These are phyloP conservation scores for Colletotrichum paranaense DNA, from an alignment of 2,329 filamentous ascomycete genomes.

Conservation along the genomic window DNA sequence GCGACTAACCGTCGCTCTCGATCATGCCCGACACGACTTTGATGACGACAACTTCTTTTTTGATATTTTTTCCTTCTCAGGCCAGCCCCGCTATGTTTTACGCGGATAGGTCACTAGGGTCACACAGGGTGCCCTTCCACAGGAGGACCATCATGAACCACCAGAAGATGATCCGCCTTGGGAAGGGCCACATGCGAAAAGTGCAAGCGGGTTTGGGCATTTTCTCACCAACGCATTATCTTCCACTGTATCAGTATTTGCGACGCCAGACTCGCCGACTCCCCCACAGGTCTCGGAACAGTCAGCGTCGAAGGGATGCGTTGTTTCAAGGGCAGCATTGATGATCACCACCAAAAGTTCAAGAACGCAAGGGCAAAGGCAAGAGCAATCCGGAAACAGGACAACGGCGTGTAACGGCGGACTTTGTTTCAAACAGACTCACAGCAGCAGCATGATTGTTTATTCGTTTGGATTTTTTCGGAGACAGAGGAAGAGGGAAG, in stretches of 20 bases:
- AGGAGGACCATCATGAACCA: constrained; percentile 24
- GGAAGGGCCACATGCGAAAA: constrained; percentile 52
- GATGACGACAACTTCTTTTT: constrained; percentile 37
- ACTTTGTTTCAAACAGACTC: constrained; percentile 41
- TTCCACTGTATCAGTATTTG: constrained; percentile 58
- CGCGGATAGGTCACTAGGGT: constrained; percentile 46
- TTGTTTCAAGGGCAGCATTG: constrained; percentile 39
- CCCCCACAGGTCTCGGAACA: constrained; percentile 39
- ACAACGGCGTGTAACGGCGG: constrained; percentile 43
- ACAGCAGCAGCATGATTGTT: constrained; percentile 40
- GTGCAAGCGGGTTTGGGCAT: constrained; percentile 53
- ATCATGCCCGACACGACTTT: constrained; percentile 47
- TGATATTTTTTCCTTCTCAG: constrained; percentile 19
- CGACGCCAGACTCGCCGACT: constrained; percentile 44
- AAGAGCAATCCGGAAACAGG: constrained; percentile 34
- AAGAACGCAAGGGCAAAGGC: constrained; percentile 39
- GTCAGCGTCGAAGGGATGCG: constrained; percentile 28
- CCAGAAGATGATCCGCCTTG: constrained; percentile 42
- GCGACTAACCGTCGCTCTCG: constrained; percentile 33
- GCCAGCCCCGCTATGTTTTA: constrained; percentile 37
- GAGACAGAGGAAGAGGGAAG: constrained; percentile 33
- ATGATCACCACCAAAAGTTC: constrained; percentile 45
- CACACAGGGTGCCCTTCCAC: constrained; percentile 15
- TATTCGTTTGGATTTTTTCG: constrained; percentile 39
- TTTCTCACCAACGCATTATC: constrained; percentile 49